Evolutionary conservation across 2,329 filamentous ascomycete species (phyloP).

Genomic region (Pyricularia sp.): DNA sequence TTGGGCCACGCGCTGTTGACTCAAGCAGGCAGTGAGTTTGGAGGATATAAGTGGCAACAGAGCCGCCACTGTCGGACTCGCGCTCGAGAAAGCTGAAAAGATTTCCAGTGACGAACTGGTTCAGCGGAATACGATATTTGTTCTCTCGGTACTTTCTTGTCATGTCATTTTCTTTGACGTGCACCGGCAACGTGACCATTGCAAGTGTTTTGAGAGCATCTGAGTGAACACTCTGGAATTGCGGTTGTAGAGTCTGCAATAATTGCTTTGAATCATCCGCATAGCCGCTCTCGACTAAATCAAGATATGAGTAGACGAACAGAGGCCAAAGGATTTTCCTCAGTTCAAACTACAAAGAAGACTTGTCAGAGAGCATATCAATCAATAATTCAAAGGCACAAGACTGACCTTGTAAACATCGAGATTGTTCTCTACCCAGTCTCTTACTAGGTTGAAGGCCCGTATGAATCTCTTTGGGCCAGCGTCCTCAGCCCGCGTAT

Average conservation of each 20-base stretch:
- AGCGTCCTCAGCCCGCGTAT: conserved; percentile 53
- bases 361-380: conserved; percentile 9
- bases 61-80: conserved; percentile 73
- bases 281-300: conserved; percentile 65
- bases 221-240: conserved; percentile 69
- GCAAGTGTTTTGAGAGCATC: conserved; percentile 74
- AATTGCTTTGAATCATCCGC: conserved; percentile 65
- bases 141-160: conserved; percentile 75
- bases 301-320: conserved; percentile 87
- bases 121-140: conserved; percentile 87
- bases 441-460: conserved; percentile 63
- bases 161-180: conserved; percentile 67
- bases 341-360: conserved; percentile 60
- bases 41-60: conserved; percentile 67
- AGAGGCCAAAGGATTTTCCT: conserved; percentile 83
- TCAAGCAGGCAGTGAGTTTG: conserved; percentile 49
- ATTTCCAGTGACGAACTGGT: conserved; percentile 70
- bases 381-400: background rate
- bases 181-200: conserved; percentile 65
- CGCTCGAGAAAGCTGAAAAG: conserved; percentile 83
- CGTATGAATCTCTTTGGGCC: conserved; percentile 70
- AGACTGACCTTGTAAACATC: conserved; percentile 78
- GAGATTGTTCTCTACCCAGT: conserved; percentile 85
- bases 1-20: conserved; percentile 49
- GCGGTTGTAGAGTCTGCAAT: conserved; percentile 53